Base-by-base conservation (phyloP, 257 asterid genomes). In the Parsonsia alboflavescens region DNA sequence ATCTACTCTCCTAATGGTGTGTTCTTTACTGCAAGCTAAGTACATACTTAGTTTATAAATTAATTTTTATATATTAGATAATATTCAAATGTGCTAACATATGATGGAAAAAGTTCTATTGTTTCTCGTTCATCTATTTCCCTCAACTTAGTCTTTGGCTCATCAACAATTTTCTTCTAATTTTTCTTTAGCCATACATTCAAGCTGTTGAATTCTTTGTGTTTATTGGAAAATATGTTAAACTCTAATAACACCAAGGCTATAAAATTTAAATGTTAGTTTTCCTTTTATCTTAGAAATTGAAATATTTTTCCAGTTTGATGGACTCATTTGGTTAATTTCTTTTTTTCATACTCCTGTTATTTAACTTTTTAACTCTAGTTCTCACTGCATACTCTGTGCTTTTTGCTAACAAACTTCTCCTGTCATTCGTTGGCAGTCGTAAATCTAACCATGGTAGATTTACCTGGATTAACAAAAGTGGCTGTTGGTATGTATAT, bases 381-480 rank as follows among this genome's bases (percentile, higher is more conserved):
- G 39, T 69, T 50, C 39, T 68, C 52, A 44, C 41, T 28, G 22
- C 24, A 21, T 67, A 56, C 28, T 46, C 10, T 2, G n/a, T 70
- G 42, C 70, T 49, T 74, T 28, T 74, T 28, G 10, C 63, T 44
- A 33, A 71, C 62, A 19, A 28, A n/a, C 22, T 44, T 13, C 19
- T 50, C 19, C 8, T n/a, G 13, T 7, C 16, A 21, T 77, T 16
- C 0, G 15, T 41, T 82, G 72, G 75, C 89, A 85, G 89, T 85
- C 73, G 89, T 82, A 56, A 85, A 85, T 75, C 72, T 85, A 64
- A 82, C 89, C 6, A 68, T 85, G 75, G 76, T 85, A 7, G 89
- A 85, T 79, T 82, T 85, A 76, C 86, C 88, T 44, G 88, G 88
- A 59, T 71, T 85, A 66, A 85, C 88, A 26, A 82, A 82, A 61